Evolutionary conservation across 2,329 filamentous ascomycete species (phyloP), one percentile per base, ranked within the genome.

Genomic region (Stagonosporopsis chrysanthemi): DNA sequence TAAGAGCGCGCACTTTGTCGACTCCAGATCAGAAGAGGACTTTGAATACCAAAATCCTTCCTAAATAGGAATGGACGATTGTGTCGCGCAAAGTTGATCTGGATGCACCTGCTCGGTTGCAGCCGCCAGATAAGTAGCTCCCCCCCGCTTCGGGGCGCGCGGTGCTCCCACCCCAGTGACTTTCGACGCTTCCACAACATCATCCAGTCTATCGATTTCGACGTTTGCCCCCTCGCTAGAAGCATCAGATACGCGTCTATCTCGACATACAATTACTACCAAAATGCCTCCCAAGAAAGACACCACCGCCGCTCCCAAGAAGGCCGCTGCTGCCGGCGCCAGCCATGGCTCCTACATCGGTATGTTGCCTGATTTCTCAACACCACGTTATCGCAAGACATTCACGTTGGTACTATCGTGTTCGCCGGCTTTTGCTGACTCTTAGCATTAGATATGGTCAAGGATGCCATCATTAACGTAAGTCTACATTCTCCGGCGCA

Each of bases 381-480:
- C 74, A 71, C 75, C 74, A 74, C 76, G 73, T 63, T 74, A 77
- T 85, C 81, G 81, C 81, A 75, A 73, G 45, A 61, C 61, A 45
- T 65, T 72, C 67, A 75, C 71, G 49, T 57, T 67, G 56, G 52
- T 65, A 75, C 73, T 63, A 70, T 76, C 71, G 58, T 78, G 71
- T 76, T 87, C 84, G 83, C 84, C 71, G 78, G 72, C 63, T 66
- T 76, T 77, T 84, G 75, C 83, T 86, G 80, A 86, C 82, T 68
- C 55, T 67, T 64, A 66, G 40, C 71, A 73, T 74, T 77, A 88
- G 87, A 88, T 78, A 89, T 90, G 87, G 88, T 90, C 78, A 88
- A 88, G 80, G 86, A 89, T 77, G 87, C 87, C 68, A 87, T 90
- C 75, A 77, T 88, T 73, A 85, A 84, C 79, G 87, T 90, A 78